Evolutionary conservation across 2,329 filamentous ascomycete genomes (phyloP).

Genomic region (Pseudogymnoascus sp.): DNA sequence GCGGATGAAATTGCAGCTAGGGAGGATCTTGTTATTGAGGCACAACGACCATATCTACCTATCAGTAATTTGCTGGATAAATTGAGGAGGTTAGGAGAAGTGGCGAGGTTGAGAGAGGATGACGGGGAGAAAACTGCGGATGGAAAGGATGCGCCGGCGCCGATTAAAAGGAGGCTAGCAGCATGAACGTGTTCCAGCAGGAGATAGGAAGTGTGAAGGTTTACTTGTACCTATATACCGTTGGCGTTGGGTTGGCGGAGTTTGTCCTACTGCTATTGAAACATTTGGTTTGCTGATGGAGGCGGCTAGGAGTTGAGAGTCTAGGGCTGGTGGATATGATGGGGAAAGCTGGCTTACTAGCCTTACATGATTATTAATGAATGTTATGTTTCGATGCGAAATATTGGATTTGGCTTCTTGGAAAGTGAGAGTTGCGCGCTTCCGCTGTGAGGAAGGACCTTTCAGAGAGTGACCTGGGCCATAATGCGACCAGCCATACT

Average conservation of each 20-base stretch:
- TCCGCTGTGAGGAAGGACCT: background rate
- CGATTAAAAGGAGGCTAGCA: background rate
- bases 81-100: constrained; percentile 41
- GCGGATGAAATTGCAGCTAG: constrained; percentile 42
- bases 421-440: constrained; percentile 43
- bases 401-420: constrained; percentile 50
- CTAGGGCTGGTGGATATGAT: background rate
- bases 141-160: background rate
- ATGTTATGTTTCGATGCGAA: background rate
- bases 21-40: constrained; percentile 47
- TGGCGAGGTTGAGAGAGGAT: constrained; percentile 21
- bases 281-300: background rate
- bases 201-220: background rate
- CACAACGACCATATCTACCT: constrained; percentile 46
- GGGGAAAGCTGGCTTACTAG: background rate
- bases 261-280: background rate
- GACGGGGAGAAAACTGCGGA: constrained; percentile 24
- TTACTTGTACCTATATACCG: background rate
- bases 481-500: background rate
- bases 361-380: background rate
- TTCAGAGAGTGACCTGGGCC: background rate
- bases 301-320: background rate
- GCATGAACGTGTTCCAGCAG: background rate
- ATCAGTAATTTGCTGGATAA: constrained; percentile 53
- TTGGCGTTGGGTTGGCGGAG: background rate